Evolutionary conservation across 2,329 filamentous ascomycete species (phyloP), one percentile per base, ranked within the genome.

Genomic region (Hypoxylon sp.): DNA sequence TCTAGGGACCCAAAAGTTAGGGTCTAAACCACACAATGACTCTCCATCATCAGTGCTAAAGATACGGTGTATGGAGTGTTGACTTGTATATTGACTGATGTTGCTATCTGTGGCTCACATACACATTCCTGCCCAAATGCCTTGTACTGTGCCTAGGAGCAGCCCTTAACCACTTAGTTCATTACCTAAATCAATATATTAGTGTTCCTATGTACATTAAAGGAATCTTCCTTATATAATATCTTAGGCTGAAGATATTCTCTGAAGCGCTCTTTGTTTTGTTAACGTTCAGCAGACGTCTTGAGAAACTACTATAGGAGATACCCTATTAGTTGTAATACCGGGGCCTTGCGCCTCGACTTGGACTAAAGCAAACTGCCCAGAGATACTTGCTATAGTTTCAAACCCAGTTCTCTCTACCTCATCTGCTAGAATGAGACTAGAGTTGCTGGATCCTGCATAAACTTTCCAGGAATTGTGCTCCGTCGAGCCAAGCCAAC

Each of bases 401-500:
- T 73, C 68, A 34, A 72, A 71, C 2, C 72, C 68, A 2, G 56
- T 70, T 41, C 32, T 70, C 30, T 43, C 48, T 3, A 65, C 67
- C 5, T 60, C 34, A 9, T 60, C 51, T 11, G 52, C 45, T 3
- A 73, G 23, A 10, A 43, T 38, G 9, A 73, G 57, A 36, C 43
- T 65, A n/a, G 51, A 53, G 17, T 66, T 51, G 21, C 36, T 63
- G 17, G 30, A 41, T 19, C 67, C 72, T 1, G 63, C 52, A 19
- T 78, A 79, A 3, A 82, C 60, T 17, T 75, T 76, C 79, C 80
- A 80, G 45, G 70, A 75, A 60, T 74, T 72, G 51, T 79, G 75
- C 65, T 80, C 79, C 0, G 78, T 80, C 4, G 78, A 79, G 7
- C 78, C 78, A 49, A 78, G 79, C 79, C 79, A 80, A 72, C 79